Conservation (phyloP, 2,329 filamentous ascomycete species). For the Fusarium pilosicola region DNA sequence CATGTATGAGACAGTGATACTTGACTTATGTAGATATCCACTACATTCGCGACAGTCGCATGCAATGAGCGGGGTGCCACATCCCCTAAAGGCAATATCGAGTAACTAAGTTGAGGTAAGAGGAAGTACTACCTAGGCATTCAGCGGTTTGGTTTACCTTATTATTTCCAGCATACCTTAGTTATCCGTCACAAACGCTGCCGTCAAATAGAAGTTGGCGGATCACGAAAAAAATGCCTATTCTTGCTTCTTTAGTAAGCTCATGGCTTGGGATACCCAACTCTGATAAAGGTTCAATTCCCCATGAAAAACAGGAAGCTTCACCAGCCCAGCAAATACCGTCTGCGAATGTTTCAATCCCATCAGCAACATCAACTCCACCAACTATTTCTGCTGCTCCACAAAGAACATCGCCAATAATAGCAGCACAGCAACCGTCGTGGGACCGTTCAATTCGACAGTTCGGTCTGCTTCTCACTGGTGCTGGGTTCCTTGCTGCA, state of each 20-base stretch:
- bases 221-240: neutral
- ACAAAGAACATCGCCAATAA: neutral
- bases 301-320: slow-evolving; percentile 9
- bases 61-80: slow-evolving; percentile 24
- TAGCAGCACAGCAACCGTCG: slow-evolving; percentile 48
- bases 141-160: slow-evolving; percentile 5
- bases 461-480: slow-evolving; percentile 76
- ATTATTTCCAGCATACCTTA: neutral
- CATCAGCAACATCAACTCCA: neutral
- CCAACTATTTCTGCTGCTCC: neutral
- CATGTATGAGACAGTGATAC: neutral
- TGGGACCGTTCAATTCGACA: slow-evolving; percentile 62
- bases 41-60: neutral
- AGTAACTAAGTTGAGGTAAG: neutral
- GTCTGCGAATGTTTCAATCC: slow-evolving; percentile 8
- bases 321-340: slow-evolving; percentile 29
- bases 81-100: neutral
- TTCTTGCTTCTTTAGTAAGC: slow-evolving; percentile 30
- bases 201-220: neutral
- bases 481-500: slow-evolving; percentile 78
- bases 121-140: neutral
- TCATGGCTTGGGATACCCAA: slow-evolving; percentile 29
- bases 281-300: slow-evolving; percentile 13
- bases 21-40: neutral
- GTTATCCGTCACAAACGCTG: neutral